A percentile compares a stretch with the other conserved stretches of the same genome.
Conservation (phyloP, 2,329 filamentous ascomycete genomes). For the Aspergillus brunneoviolaceus region DNA sequence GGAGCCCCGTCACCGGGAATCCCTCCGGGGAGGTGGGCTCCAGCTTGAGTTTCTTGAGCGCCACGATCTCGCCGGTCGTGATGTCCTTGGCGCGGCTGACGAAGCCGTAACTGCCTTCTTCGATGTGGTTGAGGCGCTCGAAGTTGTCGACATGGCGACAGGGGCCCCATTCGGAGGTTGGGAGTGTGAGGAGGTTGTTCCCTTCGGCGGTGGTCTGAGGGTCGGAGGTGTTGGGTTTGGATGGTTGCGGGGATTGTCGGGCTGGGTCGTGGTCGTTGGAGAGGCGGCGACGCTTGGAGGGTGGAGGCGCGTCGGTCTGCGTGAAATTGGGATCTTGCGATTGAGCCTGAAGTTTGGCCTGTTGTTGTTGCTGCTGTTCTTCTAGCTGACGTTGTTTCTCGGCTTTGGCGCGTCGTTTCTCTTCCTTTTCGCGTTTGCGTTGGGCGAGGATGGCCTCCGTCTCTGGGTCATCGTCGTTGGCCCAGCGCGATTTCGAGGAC, state of each 20-base stretch:
- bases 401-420: conserved; percentile 79
- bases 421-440: conserved; percentile 79
- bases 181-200: conserved; percentile 69
- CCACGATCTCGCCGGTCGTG: conserved; percentile 75
- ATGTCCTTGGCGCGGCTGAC: conserved; percentile 80
- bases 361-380: conserved; percentile 37
- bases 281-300: conserved; percentile 63
- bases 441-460: conserved; percentile 66
- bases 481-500: conserved; percentile 80
- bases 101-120: conserved; percentile 95
- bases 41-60: conserved; percentile 90
- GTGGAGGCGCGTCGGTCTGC: conserved; percentile 37
- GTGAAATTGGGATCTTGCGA: conserved; percentile 23
- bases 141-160: conserved; percentile 82
- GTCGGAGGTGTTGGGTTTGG: conserved; percentile 45
- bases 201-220: conserved; percentile 28
- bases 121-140: conserved; percentile 92
- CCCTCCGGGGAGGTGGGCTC: conserved; percentile 71
- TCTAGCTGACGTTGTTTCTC: conserved; percentile 74
- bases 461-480: conserved; percentile 73
- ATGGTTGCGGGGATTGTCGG: conserved; percentile 20
- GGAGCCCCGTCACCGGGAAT: conserved; percentile 85
- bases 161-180: conserved; percentile 65
- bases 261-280: conserved; percentile 47
- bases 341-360: conserved; percentile 25